These are phyloP conservation scores for Pyricularia pennisetigena DNA, from an alignment of 2,329 filamentous ascomycete species.

Conservation along the genomic window DNA sequence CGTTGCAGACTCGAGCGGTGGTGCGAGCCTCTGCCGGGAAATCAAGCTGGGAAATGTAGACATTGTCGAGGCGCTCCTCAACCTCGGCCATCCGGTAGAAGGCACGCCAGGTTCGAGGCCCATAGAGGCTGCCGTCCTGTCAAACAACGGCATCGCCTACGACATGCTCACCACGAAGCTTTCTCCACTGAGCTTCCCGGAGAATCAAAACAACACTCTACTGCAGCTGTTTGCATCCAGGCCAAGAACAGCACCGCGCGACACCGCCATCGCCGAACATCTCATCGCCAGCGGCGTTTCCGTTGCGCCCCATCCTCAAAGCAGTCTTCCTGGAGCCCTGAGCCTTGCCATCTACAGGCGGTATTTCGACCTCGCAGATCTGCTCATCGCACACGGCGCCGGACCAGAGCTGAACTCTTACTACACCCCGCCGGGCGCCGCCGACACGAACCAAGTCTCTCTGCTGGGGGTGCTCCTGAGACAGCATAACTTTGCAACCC, in stretches of 20 bases:
- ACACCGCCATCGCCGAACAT: conserved; percentile 5
- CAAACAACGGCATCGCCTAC: conserved; percentile 6
- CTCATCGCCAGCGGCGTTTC: not conserved
- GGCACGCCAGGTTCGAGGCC: conserved; percentile 7
- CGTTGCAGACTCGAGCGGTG: not conserved
- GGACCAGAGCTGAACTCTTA: conserved; percentile 4
- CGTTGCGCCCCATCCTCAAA: not conserved
- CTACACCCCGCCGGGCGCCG: not conserved
- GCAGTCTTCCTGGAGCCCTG: conserved; percentile 3
- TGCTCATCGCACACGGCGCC: conserved; percentile 6
- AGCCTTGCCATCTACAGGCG: conserved; percentile 5
- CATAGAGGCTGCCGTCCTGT: conserved; percentile 5
- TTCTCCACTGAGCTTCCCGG: not conserved
- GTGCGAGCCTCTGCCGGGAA: conserved; percentile 8
- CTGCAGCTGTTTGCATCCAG: conserved; percentile 6
- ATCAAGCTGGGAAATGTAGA: conserved; percentile 7
- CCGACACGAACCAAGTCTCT: not conserved
- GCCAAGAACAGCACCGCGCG: conserved; percentile 2
- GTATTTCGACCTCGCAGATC: conserved; percentile 8
- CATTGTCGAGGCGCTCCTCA: conserved; percentile 8
- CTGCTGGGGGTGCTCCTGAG: conserved; percentile 6
- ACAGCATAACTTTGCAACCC: conserved; percentile 5
- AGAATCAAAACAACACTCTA: not conserved
- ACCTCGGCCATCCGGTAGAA: conserved; percentile 7
- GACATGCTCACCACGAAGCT: not conserved